These are phyloP conservation scores for Euphorbia peplus DNA, from an alignment of 345 rosid species.

Conservation along the genomic window DNA sequence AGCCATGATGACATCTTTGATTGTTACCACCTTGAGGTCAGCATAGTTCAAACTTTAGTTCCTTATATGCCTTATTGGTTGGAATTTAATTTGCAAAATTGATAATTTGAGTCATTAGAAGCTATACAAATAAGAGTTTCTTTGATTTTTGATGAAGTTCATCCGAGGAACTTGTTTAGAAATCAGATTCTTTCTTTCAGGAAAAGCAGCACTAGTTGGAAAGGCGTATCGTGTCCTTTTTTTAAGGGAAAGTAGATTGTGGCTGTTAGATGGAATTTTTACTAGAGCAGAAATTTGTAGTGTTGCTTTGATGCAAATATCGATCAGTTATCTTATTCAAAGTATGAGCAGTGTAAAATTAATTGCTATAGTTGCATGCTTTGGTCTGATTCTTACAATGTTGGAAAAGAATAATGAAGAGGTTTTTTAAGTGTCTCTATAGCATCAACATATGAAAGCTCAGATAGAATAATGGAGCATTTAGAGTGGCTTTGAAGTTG, in stretches of 20 bases:
- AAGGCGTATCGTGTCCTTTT: background rate
- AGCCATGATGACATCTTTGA: background rate
- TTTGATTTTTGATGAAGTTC: background rate
- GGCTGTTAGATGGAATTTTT: background rate
- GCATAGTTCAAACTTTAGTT: background rate
- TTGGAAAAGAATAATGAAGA: background rate
- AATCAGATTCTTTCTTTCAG: background rate
- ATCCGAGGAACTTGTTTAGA: background rate
- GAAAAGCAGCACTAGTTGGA: background rate
- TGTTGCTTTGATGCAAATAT: background rate
- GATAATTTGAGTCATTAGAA: background rate
- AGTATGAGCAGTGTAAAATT: background rate
- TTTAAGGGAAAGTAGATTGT: background rate
- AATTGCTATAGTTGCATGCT: background rate
- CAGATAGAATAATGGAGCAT: background rate
- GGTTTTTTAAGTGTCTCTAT: background rate
- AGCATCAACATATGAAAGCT: background rate
- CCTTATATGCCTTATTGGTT: background rate
- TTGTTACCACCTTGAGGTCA: background rate
- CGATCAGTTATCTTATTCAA: background rate
- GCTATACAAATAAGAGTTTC: background rate
- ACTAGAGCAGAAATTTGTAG: background rate
- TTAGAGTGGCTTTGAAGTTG: background rate
- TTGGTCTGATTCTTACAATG: background rate
- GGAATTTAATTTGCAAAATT: background rate